These are phyloP conservation scores for Singerocomus inundabilis DNA, from an alignment of 1,284 basidiomycete genomes.

Conservation along the genomic window DNA sequence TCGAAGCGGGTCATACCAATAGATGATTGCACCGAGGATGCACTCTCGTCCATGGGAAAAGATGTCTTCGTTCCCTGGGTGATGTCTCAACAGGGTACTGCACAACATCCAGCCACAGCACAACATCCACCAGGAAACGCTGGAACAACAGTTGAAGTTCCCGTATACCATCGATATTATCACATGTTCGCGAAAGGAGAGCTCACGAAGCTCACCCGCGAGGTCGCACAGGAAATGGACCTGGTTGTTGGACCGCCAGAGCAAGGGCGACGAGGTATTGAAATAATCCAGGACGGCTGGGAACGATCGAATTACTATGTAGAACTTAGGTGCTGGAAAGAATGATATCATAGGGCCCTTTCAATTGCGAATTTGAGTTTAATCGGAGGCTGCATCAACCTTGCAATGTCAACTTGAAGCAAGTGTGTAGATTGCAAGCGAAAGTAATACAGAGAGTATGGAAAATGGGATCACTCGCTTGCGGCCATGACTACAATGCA, in stretches of 20 bases:
- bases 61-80: conserved; percentile 81
- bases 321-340: conserved; percentile 63
- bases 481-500: conserved; percentile 33
- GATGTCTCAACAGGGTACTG: conserved; percentile 31
- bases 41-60: conserved; percentile 34
- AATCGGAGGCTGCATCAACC: neutral
- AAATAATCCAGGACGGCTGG: conserved; percentile 78
- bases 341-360: conserved; percentile 16
- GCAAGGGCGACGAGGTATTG: conserved; percentile 42
- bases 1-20: conserved; percentile 70
- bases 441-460: conserved; percentile 27
- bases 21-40: neutral
- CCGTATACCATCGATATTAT: conserved; percentile 84
- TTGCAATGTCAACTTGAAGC: neutral
- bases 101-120: conserved; percentile 16
- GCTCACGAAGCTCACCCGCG: conserved; percentile 56
- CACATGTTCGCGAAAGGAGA: conserved; percentile 89
- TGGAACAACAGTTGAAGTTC: conserved; percentile 3
- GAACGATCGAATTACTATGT: conserved; percentile 84
- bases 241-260: conserved; percentile 46
- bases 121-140: neutral
- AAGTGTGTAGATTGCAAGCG: conserved; percentile 25
- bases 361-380: neutral
- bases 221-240: conserved; percentile 62
- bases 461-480: conserved; percentile 29